These are phyloP conservation scores for Funneliformis geosporum DNA, from an alignment of 192 early-diverging fungal species.

Conservation along the genomic window DNA sequence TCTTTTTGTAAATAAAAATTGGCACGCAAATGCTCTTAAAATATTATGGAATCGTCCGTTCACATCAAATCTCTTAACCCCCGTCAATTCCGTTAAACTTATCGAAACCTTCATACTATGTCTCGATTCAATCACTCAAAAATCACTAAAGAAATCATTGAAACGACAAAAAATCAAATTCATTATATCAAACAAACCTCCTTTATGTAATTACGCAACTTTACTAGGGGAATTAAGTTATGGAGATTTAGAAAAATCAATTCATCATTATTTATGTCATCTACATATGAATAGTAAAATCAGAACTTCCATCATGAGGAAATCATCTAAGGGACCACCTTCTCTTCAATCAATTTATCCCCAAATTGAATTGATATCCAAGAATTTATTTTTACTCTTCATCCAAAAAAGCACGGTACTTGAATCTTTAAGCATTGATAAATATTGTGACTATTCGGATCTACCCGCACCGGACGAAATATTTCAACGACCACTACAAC, in stretches of 20 bases:
- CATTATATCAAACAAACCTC: neutral
- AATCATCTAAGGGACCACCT: no score
- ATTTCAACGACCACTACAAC: neutral
- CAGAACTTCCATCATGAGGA: no score
- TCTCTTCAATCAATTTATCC: neutral
- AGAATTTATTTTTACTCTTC: neutral
- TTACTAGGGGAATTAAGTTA: neutral
- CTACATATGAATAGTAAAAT: neutral
- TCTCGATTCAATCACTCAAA: neutral
- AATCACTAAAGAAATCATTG: neutral
- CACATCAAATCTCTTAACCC: neutral
- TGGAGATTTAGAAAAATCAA: neutral
- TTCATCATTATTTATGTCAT: neutral
- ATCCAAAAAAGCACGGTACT: neutral
- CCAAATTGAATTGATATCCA: neutral
- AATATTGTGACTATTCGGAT: neutral
- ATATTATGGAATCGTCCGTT: conserved; percentile 8
- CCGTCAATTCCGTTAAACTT: neutral
- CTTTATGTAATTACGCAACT: neutral
- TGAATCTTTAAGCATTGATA: neutral
- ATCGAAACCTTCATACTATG: neutral
- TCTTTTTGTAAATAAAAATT: neutral
- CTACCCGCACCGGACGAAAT: neutral
- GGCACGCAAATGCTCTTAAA: neutral
- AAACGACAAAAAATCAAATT: neutral